Base-by-base conservation (phyloP, 2,329 filamentous ascomycete species). In the Verticillium dahliae region DNA sequence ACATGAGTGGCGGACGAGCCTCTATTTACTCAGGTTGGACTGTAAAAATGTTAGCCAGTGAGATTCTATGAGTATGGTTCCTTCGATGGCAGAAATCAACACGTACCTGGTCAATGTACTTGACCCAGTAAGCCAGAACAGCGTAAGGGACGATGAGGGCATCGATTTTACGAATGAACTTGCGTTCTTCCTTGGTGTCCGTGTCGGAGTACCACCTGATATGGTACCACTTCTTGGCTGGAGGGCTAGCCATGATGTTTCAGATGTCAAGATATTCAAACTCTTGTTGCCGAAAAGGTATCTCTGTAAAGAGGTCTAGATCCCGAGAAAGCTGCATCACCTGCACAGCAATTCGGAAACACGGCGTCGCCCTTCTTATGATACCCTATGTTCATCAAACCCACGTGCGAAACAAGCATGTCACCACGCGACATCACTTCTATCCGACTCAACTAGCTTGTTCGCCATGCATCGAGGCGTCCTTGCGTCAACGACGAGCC, bases 141-240 rank as follows among this genome's bases (percentile, higher is more conserved):
- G 81, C 81, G 66, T 85, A 85, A 0, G 82, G 81, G 0, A 86
- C 78, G 39, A 86, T 81, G 1, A 85, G 69, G 0, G 81, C 69
- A 63, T 86, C 83, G 13, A 86, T 75, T 67, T 86, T 86, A 31
- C 78, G 59, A 39, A 86, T 81, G 3, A 86, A 73, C 62, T 74
- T 77, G 50, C 80, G 74, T 64, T 85, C 82, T 60, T 80, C 77
- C 0, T 72, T 72, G 0, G 76, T 81, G 63, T 86, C 83, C 6
- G 78, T 71, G 18, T 76, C 71, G 2, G 80, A 70, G 67, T 78
- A 84, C 81, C 80, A 84, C 62, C 79, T 73, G 62, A 75, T 67
- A 35, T 75, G 67, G 59, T 72, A 74, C 74, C 74, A 75, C 63
- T 71, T 73, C 63, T 38, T 37, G 4, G n/a, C 13, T 31, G 38